Conservation (phyloP, 805 yeast genomes). For the Kodamaea hsintzibuensis region DNA sequence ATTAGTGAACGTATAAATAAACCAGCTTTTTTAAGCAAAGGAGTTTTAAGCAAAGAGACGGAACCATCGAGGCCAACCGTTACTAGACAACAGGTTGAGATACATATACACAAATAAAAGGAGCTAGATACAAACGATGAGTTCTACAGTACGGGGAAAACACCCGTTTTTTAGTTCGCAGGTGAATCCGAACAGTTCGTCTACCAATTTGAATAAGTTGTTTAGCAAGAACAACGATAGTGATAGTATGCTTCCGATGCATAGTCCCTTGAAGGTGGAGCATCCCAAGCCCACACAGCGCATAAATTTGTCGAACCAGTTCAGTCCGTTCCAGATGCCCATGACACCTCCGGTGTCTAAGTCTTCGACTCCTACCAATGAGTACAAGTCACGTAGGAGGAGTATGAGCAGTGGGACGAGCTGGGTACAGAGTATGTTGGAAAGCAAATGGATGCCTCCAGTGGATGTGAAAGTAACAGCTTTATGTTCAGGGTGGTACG, state of each 20-base stretch:
- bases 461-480: constrained; percentile 23
- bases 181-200: constrained; percentile 40
- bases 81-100: neutral
- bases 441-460: constrained; percentile 21
- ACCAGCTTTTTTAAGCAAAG: neutral
- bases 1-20: neutral
- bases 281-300: constrained; percentile 22
- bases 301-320: constrained; percentile 14
- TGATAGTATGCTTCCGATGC: neutral
- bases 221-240: constrained; percentile 7
- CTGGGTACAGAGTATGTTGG: neutral
- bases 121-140: neutral
- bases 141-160: constrained; percentile 7
- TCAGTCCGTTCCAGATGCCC: constrained; percentile 22
- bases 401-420: neutral
- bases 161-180: constrained; percentile 14
- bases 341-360: constrained; percentile 38
- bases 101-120: neutral
- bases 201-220: constrained; percentile 32
- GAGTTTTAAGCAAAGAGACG: neutral
- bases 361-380: constrained; percentile 33
- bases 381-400: constrained; percentile 10
- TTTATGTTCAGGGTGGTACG: constrained; percentile 78
- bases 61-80: neutral
- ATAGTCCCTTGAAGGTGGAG: constrained; percentile 7